Evolutionary conservation across 805 yeast species (phyloP).

Genomic region (Monosporozyma servazzii): DNA sequence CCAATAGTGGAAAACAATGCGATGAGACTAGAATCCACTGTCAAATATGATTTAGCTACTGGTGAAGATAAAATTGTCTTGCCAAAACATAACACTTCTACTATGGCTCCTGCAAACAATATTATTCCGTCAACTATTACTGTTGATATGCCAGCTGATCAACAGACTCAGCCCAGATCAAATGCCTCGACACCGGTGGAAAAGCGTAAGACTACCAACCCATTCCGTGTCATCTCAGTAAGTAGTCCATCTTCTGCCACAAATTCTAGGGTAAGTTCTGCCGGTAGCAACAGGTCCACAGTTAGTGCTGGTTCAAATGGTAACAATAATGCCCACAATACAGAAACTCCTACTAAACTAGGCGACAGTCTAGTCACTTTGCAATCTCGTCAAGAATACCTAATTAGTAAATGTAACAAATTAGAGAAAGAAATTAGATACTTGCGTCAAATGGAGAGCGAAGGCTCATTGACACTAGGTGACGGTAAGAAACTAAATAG

Average conservation of each 20-base stretch:
- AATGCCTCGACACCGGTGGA: background rate
- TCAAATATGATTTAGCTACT: background rate
- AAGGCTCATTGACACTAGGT: conserved; percentile 32
- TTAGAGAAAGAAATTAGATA: conserved; percentile 33
- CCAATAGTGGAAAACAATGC: background rate
- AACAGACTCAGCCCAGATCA: background rate
- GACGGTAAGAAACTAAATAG: conserved; percentile 32
- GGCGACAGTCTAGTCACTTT: conserved; percentile 16
- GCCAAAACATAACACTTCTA: conserved; percentile 6
- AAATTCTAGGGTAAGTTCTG: background rate
- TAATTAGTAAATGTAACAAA: conserved; percentile 30
- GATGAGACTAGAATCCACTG: background rate
- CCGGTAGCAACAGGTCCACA: conserved; percentile 12
- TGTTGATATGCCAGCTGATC: background rate
- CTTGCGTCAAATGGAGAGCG: conserved; percentile 27
- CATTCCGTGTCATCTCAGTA: conserved; percentile 30
- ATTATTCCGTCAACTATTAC: background rate
- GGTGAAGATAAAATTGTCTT: conserved; percentile 5
- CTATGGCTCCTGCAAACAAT: background rate
- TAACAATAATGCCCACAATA: background rate
- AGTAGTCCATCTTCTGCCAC: conserved; percentile 8
- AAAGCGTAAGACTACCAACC: conserved; percentile 12
- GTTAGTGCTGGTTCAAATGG: background rate
- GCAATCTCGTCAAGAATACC: conserved; percentile 27
- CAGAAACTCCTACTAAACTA: background rate